Evolutionary conservation across 306 rosid species (phyloP).

Genomic region (Medicago ruthenica): DNA sequence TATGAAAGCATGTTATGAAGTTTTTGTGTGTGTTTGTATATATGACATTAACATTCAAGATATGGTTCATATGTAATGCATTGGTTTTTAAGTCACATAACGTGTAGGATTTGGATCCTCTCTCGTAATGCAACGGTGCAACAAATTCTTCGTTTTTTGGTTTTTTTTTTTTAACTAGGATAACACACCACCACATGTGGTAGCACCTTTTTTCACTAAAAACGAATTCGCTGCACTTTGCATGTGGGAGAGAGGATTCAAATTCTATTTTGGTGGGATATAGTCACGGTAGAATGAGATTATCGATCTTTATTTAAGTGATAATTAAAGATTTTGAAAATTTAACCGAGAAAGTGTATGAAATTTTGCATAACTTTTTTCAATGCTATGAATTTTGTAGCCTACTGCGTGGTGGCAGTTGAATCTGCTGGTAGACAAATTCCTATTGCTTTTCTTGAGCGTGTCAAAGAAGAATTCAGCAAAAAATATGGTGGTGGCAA

Average conservation of each 20-base stretch:
- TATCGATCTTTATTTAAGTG: neutral
- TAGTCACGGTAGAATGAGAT: too few relatives aligned
- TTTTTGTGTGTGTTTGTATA: neutral
- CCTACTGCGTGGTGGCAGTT: constrained; percentile 85
- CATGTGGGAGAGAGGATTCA: too few relatives aligned
- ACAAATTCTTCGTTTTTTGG: neutral
- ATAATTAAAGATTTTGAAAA: neutral
- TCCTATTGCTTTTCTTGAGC: constrained; percentile 87
- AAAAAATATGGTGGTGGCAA: constrained; percentile 86
- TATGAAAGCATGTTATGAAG: neutral
- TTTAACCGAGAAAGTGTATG: neutral
- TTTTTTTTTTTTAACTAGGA: too few relatives aligned
- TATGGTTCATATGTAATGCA: too few relatives aligned
- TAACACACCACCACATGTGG: too few relatives aligned
- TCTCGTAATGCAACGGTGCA: too few relatives aligned
- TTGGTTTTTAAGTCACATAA: neutral
- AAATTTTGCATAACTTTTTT: constrained; percentile 24
- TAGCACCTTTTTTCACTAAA: too few relatives aligned
- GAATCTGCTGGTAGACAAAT: constrained; percentile 91
- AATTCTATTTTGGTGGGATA: too few relatives aligned
- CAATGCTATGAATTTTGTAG: constrained; percentile 55
- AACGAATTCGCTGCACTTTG: too few relatives aligned
- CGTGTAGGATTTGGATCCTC: neutral
- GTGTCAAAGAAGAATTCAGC: constrained; percentile 84
- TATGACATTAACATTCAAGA: neutral